Evolutionary conservation across 345 rosid genomes (phyloP), one percentile per base, ranked within the genome.

Genomic region (Acer saccharum): DNA sequence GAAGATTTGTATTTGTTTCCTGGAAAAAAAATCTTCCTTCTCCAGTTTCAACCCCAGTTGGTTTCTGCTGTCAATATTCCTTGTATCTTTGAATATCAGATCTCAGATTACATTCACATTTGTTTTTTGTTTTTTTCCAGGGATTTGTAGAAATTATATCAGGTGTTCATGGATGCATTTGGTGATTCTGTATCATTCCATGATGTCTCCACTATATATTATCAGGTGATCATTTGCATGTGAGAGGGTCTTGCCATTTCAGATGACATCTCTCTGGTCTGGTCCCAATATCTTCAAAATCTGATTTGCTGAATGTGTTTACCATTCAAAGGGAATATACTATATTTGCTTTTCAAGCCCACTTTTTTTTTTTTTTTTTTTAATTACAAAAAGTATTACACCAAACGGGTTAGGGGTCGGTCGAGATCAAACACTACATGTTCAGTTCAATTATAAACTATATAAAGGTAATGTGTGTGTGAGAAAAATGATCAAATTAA

Each of bases 1-100:
- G 0, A 52, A 1, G 29, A 44, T 18, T 13, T 46, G 17, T 41
- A 44, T 18, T 13, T 46, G 17, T 41, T 58, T 63, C 60, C 52
- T 63, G 23, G n/a, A 60, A 17, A 35, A 64, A 10, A n/a, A 65
- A 14, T 32, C 6, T 2, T 7, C 78, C 48, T 32, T 27, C 13
- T 12, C 61, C 25, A 11, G 48, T 52, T 65, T 16, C 39, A 32
- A 48, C 4, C 77, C 29, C 6, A 11, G 27, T 25, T 64, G 18
- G 17, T 17, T 64, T 64, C 48, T 44, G 77, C 46, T 63, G 48
- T 74, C 77, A 63, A 13, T 27, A 46, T 63, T 46, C 44, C 41
- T 25, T 10, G 54, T 18, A 69, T 35, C 52, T 35, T n/a, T 32
- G 68, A 10, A 41, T 8, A 20, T 41, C 10, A 6, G 46, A 35